phyloP scores from a whole-genome alignment of 768 basidiomycete species.

The Coprinopsis sp. region DNA sequence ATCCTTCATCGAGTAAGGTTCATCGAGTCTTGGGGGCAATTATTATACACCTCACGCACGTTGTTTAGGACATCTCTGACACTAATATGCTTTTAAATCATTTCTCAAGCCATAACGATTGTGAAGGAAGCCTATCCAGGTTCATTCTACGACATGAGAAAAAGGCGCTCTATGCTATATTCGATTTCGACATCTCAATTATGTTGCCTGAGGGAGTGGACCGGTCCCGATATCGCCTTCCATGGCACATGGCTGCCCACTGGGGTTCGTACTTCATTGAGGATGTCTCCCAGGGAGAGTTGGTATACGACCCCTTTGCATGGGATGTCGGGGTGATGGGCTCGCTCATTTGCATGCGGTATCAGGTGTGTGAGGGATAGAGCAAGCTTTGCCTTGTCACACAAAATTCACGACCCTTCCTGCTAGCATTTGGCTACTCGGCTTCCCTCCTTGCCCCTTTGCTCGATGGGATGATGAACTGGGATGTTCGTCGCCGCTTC shows the following conservation, averaged over 20 bases:
- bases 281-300: conserved; percentile 21
- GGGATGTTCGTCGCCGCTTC: not conserved
- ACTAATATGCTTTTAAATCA: too few species aligned
- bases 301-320: conserved; percentile 22
- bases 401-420: not conserved
- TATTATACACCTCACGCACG: too few species aligned
- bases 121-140: not conserved
- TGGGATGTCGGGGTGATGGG: conserved; percentile 22
- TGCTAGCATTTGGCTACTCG: not conserved
- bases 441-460: not conserved
- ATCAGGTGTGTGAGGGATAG: not conserved
- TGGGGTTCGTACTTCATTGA: not conserved
- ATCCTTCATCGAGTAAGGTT: too few species aligned
- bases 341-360: not conserved
- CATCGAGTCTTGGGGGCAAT: too few species aligned
- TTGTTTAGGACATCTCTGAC: too few species aligned
- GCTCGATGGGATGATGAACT: not conserved
- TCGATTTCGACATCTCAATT: conserved; percentile 20
- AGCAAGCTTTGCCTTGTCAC: not conserved
- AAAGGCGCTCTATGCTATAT: conserved; percentile 16
- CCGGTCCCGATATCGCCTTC: conserved; percentile 12
- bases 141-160: conserved; percentile 1
- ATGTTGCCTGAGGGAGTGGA: conserved; percentile 13
- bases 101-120: too few species aligned
- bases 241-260: not conserved